Evolutionary conservation across 2,329 filamentous ascomycete species (phyloP).

Genomic region (Teratosphaeria zuluensis): DNA sequence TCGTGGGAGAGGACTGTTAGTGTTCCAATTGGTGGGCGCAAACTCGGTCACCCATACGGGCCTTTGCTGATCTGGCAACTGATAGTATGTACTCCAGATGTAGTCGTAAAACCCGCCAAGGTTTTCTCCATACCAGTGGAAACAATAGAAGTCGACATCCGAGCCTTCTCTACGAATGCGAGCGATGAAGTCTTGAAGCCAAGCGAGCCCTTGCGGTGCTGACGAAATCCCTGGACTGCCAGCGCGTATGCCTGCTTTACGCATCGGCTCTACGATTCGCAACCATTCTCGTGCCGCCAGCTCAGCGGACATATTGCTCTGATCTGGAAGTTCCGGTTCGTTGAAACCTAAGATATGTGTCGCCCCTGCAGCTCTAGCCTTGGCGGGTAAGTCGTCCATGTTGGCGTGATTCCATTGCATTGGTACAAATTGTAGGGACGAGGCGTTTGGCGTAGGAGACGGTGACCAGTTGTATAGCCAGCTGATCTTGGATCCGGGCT

Average conservation of each 20-base stretch:
- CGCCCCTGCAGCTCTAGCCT: slow-evolving; percentile 8
- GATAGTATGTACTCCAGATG: slow-evolving; percentile 20
- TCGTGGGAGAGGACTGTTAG: slow-evolving; percentile 12
- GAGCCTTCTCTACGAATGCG: slow-evolving; percentile 14
- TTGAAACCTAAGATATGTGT: slow-evolving; percentile 20
- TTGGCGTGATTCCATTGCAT: slow-evolving; percentile 26
- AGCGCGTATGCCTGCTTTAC: slow-evolving; percentile 14
- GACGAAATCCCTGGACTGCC: slow-evolving; percentile 23
- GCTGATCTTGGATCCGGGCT: slow-evolving; percentile 23
- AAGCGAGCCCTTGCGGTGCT: slow-evolving; percentile 18
- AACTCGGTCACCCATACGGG: slow-evolving; percentile 20
- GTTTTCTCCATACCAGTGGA: slow-evolving; percentile 24
- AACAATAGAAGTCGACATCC: slow-evolving; percentile 23
- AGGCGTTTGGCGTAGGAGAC: slow-evolving; percentile 13
- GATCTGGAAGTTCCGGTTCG: slow-evolving; percentile 24
- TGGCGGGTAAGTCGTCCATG: slow-evolving; percentile 17
- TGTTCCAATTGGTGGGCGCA: slow-evolving; percentile 23
- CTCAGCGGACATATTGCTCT: slow-evolving; percentile 20
- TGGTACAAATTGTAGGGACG: slow-evolving; percentile 19
- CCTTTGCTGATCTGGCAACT: slow-evolving; percentile 12
- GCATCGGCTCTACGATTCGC: slow-evolving; percentile 19
- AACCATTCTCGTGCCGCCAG: slow-evolving; percentile 21
- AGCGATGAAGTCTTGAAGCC: slow-evolving; percentile 18
- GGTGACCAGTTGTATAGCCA: slow-evolving; percentile 28
- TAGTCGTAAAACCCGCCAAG: slow-evolving; percentile 25